These are phyloP conservation scores for Paecilomyces fulvus DNA, from an alignment of 2,329 filamentous ascomycete species.

Conservation along the genomic window DNA sequence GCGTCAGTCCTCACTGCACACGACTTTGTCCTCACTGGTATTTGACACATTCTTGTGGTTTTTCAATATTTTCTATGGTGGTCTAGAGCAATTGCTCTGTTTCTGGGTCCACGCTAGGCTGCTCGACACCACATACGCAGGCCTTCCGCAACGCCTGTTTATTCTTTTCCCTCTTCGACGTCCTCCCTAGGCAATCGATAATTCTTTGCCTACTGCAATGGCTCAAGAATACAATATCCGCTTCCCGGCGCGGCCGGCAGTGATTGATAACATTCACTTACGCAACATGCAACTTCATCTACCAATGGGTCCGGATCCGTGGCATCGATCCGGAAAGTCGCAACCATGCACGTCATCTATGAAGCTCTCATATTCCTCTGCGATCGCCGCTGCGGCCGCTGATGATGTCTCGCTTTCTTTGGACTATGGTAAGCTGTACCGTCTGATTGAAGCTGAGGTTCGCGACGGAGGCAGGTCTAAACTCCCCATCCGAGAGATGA, in stretches of 20 bases:
- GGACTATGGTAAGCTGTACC: constrained; percentile 41
- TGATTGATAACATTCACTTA: constrained; percentile 33
- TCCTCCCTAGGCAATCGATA: neutral
- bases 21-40: neutral
- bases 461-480: constrained; percentile 18
- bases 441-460: constrained; percentile 29
- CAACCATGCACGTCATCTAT: constrained; percentile 39
- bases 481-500: constrained; percentile 17
- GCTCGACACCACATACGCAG: neutral
- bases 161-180: neutral
- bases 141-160: neutral
- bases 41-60: neutral
- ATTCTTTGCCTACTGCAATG: constrained; percentile 1
- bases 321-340: constrained; percentile 36
- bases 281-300: constrained; percentile 37
- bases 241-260: constrained; percentile 21
- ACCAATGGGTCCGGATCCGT: constrained; percentile 37
- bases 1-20: neutral
- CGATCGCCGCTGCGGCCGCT: constrained; percentile 31
- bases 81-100: neutral
- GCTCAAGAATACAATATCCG: constrained; percentile 15
- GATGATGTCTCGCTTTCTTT: constrained; percentile 39
- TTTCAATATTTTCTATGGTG: neutral
- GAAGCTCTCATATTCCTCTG: constrained; percentile 34
- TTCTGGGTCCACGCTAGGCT: neutral